Conservation (phyloP, 148 eudicot genomes). For the Linanthus parryae region DNA sequence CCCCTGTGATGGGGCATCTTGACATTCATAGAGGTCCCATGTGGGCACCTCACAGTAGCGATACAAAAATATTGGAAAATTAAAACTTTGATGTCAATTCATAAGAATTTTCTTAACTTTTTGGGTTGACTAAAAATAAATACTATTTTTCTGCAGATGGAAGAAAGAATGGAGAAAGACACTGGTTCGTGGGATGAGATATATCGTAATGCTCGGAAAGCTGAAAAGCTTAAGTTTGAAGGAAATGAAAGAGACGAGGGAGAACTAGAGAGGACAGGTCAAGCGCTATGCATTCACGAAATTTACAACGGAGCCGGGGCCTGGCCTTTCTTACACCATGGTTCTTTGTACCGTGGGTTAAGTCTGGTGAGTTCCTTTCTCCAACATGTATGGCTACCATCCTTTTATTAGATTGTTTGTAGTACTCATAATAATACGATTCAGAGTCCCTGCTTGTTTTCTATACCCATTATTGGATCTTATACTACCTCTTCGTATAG, state of each 20-base stretch:
- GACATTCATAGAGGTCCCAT: too few species aligned
- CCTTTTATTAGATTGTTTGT: slow-evolving; percentile 1
- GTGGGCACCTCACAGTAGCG: too few species aligned
- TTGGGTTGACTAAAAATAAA: slow-evolving; percentile 10
- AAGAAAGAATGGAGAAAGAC: slow-evolving; percentile 85
- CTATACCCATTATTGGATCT: too few species aligned
- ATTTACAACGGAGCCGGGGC: slow-evolving; percentile 85
- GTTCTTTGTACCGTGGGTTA: slow-evolving; percentile 94
- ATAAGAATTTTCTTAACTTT: not conserved
- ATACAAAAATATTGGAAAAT: too few species aligned
- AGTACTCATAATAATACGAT: too few species aligned
- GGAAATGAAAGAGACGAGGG: slow-evolving; percentile 93
- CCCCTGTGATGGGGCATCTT: too few species aligned
- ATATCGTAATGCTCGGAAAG: slow-evolving; percentile 80
- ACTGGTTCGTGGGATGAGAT: slow-evolving; percentile 88
- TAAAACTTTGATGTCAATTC: too few species aligned
- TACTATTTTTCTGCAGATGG: slow-evolving; percentile 49
- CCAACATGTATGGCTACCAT: not conserved
- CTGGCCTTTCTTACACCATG: slow-evolving; percentile 95
- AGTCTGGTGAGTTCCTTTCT: slow-evolving; percentile 69
- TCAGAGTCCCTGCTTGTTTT: too few species aligned
- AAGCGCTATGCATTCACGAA: slow-evolving; percentile 78
- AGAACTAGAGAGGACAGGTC: slow-evolving; percentile 94
- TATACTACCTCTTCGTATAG: too few species aligned
- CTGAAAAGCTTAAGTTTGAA: slow-evolving; percentile 83